Conservation (phyloP, 139 green algal species). For the Diplosphaera chodatii region DNA sequence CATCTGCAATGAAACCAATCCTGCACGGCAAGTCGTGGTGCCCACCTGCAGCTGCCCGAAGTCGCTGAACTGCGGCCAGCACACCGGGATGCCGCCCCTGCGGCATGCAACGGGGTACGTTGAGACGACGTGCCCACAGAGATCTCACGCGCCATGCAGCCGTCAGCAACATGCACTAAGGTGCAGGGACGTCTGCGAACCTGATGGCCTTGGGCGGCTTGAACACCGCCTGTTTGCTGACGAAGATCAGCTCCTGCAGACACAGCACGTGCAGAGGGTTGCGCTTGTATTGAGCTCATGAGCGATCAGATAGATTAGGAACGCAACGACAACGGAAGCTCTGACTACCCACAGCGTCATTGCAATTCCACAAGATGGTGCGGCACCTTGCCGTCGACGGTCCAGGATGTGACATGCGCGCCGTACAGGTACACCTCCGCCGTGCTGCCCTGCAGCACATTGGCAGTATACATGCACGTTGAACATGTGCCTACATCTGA, state of each 20-base stretch:
- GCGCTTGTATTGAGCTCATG: too few species aligned
- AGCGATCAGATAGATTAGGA: too few species aligned
- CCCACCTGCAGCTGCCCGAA: conserved; percentile 67
- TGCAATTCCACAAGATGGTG: too few species aligned
- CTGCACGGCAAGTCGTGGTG: too few species aligned
- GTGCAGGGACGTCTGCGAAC: conserved; percentile 11
- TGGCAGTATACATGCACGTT: too few species aligned
- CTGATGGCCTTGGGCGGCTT: conserved; percentile 80
- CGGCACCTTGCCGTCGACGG: conserved; percentile 36
- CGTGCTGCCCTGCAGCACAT: conserved; percentile 27
- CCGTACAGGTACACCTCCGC: conserved; percentile 60
- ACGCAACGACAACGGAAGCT: too few species aligned
- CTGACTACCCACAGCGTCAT: too few species aligned
- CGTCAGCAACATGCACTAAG: too few species aligned
- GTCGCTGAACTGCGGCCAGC: conserved; percentile 82
- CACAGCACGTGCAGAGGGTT: not conserved
- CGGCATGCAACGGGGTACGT: not conserved
- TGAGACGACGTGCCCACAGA: too few species aligned
- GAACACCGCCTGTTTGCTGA: conserved; percentile 73
- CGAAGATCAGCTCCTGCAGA: conserved; percentile 66
- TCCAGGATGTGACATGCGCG: conserved; percentile 61
- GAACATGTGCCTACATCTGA: too few species aligned
- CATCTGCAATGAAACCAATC: too few species aligned
- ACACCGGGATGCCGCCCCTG: conserved; percentile 79
- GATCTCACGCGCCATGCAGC: too few species aligned